phyloP scores from a whole-genome alignment of 768 basidiomycete species.

The Coprinellus micaceus region DNA sequence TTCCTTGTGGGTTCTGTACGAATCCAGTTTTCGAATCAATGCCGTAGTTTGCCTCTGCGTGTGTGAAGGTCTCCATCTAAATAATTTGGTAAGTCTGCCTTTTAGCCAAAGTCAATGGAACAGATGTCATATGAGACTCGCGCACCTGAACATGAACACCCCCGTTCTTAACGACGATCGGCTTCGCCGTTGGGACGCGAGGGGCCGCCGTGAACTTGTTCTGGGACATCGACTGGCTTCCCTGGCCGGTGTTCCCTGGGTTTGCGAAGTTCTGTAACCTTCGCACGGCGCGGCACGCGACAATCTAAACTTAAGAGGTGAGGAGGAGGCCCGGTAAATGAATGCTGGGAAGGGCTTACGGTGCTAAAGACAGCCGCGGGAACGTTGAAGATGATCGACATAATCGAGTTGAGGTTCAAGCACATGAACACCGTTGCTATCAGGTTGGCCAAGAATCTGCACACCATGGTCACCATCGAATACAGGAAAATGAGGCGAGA shows the following conservation, averaged over 20 bases:
- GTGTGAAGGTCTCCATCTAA: conserved; percentile 50
- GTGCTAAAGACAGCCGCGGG: conserved; percentile 56
- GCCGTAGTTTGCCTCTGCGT: conserved; percentile 26
- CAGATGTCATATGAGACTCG: conserved; percentile 1
- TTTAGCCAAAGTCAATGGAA: background rate
- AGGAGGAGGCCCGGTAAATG: background rate
- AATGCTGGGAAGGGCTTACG: conserved; percentile 25
- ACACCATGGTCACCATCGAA: background rate
- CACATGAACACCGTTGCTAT: conserved; percentile 63
- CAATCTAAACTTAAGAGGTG: conserved; percentile 37
- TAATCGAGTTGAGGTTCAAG: conserved; percentile 59
- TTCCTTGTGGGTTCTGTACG: conserved; percentile 14
- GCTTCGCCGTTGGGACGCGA: conserved; percentile 10
- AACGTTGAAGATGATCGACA: conserved; percentile 65
- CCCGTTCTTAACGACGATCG: conserved; percentile 7
- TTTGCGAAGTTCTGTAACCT: conserved; percentile 48
- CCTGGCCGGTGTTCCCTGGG: conserved; percentile 11
- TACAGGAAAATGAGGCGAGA: background rate
- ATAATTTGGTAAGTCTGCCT: background rate
- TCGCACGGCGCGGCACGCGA: conserved; percentile 58
- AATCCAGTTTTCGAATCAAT: conserved; percentile 19
- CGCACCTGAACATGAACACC: conserved; percentile 48
- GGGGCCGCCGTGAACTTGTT: background rate
- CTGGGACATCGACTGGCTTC: conserved; percentile 7
- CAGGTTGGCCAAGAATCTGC: conserved; percentile 42